Evolutionary conservation across 2,329 filamentous ascomycete species (phyloP), one percentile per base, ranked within the genome.

Genomic region (Massarina eburnea): DNA sequence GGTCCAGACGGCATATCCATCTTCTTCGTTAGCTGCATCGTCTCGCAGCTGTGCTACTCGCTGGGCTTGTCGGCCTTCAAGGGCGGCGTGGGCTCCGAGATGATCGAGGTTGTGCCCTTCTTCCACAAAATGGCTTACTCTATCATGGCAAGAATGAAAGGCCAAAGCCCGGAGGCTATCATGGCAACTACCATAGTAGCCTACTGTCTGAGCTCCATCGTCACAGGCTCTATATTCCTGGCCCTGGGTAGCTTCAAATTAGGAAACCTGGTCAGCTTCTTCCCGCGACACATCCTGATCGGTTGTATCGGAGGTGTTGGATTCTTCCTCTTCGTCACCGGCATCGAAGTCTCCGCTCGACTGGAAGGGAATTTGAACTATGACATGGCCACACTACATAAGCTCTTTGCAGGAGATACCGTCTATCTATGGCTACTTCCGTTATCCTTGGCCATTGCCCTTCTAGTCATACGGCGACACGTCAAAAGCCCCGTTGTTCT

Each of bases 81-180:
- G 55, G 92, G 94, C 14, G 91, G 89, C 3, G 84, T 99, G 48
- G 94, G 94, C 4, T 97, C 94, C 2, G 94, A 99, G 70, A 85
- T 99, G 84, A 99, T 97, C 56, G 94, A 99, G 73, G 92, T 97
- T 1, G 92, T 99, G 1, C 94, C 92, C 0, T 99, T 99, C 73
- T 97, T 99, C 68, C 94, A 99, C 73, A 95, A 92, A 62, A 99
- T 99, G 92, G 91, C 94, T 1, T 84, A 86, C 52, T 92, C 87
- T 22, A 96, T 97, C 64, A 84, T 94, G 55, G 76, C 78, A 12
- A 78, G 81, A 34, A 85, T 99, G 54, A 89, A 92, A 14, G 82
- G 87, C 51, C 84, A 91, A 17, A 84, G 94, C 20, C 84, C 88
- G 1, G 85, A 94, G 58, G 88, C 90, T 3, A 86, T 99, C 37